These are phyloP conservation scores for Edaphochlamys debaryana DNA, from an alignment of 139 green algal species.

Conservation along the genomic window DNA sequence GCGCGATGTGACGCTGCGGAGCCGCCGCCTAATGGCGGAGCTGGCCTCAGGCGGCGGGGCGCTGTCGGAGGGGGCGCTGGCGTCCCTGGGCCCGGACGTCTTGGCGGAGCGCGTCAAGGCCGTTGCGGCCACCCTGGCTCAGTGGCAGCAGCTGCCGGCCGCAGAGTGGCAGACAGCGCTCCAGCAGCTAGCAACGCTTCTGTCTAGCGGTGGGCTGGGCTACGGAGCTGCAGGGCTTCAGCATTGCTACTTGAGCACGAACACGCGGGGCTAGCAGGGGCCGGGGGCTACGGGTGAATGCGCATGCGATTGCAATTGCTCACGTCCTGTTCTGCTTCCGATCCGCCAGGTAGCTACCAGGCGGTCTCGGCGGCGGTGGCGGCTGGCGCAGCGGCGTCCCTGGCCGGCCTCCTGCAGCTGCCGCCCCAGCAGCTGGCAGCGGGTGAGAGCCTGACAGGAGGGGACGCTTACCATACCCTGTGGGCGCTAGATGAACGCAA, in stretches of 20 bases:
- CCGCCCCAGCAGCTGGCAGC: neutral
- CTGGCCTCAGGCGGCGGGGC: neutral
- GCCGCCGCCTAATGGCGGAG: constrained; percentile 16
- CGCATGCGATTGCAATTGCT: no score
- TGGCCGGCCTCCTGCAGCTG: constrained; percentile 1
- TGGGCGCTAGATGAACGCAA: no score
- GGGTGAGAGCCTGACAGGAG: no score
- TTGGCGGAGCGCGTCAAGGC: neutral
- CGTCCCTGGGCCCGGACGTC: constrained; percentile 10
- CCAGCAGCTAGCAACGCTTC: constrained; percentile 10
- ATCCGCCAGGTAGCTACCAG: neutral
- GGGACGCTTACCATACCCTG: no score
- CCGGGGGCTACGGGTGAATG: no score
- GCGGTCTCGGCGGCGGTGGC: neutral
- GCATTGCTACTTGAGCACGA: no score
- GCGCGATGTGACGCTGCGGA: constrained; percentile 18
- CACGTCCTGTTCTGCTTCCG: neutral
- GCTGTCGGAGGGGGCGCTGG: neutral
- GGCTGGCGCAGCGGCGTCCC: neutral
- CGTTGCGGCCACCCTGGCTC: neutral
- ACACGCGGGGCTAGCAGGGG: no score
- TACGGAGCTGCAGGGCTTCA: no score
- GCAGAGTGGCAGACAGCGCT: constrained; percentile 4
- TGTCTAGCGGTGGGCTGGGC: constrained; percentile 12
- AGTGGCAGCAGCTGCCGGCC: neutral